These are phyloP conservation scores for Aspergillus nomiae DNA, from an alignment of 2,329 filamentous ascomycete species.

Conservation along the genomic window DNA sequence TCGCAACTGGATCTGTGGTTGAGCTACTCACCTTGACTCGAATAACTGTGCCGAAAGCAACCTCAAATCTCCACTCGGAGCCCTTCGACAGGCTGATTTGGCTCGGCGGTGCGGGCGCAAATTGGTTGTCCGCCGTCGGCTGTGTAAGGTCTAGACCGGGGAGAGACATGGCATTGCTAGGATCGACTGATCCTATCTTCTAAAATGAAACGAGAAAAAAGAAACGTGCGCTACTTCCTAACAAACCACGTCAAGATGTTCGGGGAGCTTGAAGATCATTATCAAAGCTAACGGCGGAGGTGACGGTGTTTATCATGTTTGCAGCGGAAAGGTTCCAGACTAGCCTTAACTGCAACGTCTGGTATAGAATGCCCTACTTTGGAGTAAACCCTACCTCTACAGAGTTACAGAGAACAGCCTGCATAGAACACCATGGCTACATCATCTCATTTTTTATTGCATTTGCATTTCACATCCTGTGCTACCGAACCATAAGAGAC, in stretches of 20 bases:
- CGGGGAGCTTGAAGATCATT: background rate
- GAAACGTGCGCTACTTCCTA: background rate
- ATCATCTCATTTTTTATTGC: background rate
- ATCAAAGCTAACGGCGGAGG: slow-evolving; percentile 11
- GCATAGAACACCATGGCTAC: background rate
- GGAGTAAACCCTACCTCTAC: background rate
- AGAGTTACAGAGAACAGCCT: background rate
- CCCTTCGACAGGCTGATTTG: slow-evolving; percentile 61
- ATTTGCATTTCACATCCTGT: slow-evolving; percentile 5
- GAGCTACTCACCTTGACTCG: slow-evolving; percentile 52
- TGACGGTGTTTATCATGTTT: slow-evolving; percentile 27
- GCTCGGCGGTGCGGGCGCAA: slow-evolving; percentile 41
- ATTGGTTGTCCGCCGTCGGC: slow-evolving; percentile 53
- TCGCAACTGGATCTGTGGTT: background rate
- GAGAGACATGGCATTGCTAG: slow-evolving; percentile 63
- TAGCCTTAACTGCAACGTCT: background rate
- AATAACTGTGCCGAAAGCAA: slow-evolving; percentile 57
- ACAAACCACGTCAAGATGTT: background rate
- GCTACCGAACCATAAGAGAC: background rate
- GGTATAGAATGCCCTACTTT: background rate
- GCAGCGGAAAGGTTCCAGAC: slow-evolving; percentile 11
- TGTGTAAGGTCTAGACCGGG: slow-evolving; percentile 71
- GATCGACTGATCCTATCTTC: background rate
- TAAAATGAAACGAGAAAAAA: background rate
- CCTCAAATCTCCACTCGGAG: slow-evolving; percentile 79